A percentile compares a stretch with the other conserved stretches of the same genome.
Conservation (phyloP, 1,284 basidiomycete genomes). For the Amylostereum chailletii region DNA sequence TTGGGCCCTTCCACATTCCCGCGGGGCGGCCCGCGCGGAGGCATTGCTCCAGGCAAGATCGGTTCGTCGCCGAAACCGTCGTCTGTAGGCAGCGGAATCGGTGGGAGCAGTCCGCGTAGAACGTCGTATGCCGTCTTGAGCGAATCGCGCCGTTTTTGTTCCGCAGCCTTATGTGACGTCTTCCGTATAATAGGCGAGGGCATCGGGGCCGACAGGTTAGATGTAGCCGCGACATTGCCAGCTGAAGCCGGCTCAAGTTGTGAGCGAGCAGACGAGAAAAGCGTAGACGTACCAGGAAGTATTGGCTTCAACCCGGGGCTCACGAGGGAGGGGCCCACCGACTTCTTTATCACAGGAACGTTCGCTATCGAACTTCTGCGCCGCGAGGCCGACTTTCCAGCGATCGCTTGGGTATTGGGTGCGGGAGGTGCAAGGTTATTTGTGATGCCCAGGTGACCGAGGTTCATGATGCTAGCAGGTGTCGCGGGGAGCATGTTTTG, state of each 20-base stretch:
- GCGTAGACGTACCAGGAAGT: conserved; percentile 44
- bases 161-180: conserved; percentile 93
- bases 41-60: conserved; percentile 75
- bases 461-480: conserved; percentile 81
- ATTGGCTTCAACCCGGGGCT: conserved; percentile 58
- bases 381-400: conserved; percentile 6
- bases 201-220: conserved; percentile 13
- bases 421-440: conserved; percentile 28
- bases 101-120: conserved; percentile 79
- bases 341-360: conserved; percentile 19
- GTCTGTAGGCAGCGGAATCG: conserved; percentile 75
- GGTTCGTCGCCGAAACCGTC: conserved; percentile 51
- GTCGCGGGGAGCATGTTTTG: conserved; percentile 66
- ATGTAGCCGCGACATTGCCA: conserved; percentile 13
- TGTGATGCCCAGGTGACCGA: conserved; percentile 51
- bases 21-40: conserved; percentile 80
- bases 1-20: conserved; percentile 85
- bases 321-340: conserved; percentile 20
- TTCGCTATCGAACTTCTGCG: conserved; percentile 10
- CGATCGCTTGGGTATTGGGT: conserved; percentile 10
- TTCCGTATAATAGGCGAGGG: conserved; percentile 35
- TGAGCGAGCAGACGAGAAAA: background rate
- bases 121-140: conserved; percentile 97
- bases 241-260: conserved; percentile 11
- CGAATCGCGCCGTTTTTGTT: conserved; percentile 94